Evolutionary conservation across 495 filamentous ascomycete species (phyloP).

Genomic region (Xylaria longipes): DNA sequence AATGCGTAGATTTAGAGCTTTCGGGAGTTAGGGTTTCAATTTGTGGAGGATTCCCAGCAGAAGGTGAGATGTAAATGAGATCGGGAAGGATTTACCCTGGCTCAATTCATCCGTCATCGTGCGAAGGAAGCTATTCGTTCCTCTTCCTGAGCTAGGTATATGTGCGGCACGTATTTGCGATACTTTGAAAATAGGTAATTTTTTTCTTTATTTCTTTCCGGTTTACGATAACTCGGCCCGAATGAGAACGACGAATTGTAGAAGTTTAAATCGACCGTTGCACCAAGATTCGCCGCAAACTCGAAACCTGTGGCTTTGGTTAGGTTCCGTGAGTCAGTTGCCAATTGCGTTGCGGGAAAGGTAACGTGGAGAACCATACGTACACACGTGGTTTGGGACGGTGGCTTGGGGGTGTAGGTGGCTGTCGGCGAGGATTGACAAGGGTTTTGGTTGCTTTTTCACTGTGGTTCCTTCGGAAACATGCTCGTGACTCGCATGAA

Average conservation of each 20-base stretch:
- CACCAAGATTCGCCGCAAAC: not conserved
- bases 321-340: not conserved
- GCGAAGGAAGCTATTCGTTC: not conserved
- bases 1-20: not conserved
- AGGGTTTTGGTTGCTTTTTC: not conserved
- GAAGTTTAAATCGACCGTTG: not conserved
- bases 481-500: conserved; percentile 18
- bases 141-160: not conserved
- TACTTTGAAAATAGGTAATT: not conserved
- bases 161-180: not conserved
- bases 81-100: not conserved
- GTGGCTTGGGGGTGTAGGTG: not conserved
- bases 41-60: not conserved
- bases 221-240: not conserved
- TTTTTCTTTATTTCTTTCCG: not conserved
- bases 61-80: not conserved
- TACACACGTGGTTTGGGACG: conserved; percentile 9
- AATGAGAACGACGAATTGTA: conserved; percentile 9
- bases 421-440: not conserved
- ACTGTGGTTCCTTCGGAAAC: conserved; percentile 18
- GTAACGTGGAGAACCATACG: not conserved
- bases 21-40: conserved; percentile 14
- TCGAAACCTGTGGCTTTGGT: conserved; percentile 2
- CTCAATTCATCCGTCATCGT: not conserved
- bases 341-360: not conserved